These are phyloP conservation scores for Lanmaoa pseudosensibilis DNA, from an alignment of 768 basidiomycete species.

Conservation along the genomic window DNA sequence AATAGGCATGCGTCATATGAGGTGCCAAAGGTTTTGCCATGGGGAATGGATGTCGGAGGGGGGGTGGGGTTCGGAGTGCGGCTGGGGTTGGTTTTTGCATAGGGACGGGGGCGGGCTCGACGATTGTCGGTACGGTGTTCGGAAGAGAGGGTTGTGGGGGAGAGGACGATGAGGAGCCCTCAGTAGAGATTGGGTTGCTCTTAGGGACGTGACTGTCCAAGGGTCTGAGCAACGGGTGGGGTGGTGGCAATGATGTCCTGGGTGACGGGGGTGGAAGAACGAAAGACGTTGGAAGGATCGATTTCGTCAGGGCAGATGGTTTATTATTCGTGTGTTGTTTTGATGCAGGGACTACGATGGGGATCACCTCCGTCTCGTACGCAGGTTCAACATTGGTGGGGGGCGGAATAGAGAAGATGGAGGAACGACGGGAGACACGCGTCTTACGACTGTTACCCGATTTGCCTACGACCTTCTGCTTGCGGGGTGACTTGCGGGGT, in stretches of 20 bases:
- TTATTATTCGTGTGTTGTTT: slow-evolving; percentile 26
- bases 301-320: slow-evolving; percentile 34
- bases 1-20: slow-evolving; percentile 79
- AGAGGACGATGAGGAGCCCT: not conserved
- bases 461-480: slow-evolving; percentile 49
- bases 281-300: slow-evolving; percentile 67
- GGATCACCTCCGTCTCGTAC: slow-evolving; percentile 55
- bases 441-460: slow-evolving; percentile 45
- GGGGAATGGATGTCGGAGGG: slow-evolving; percentile 55
- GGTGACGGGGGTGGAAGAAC: slow-evolving; percentile 80
- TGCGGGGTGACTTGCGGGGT: slow-evolving; percentile 44
- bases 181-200: not conserved
- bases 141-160: slow-evolving; percentile 4
- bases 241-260: slow-evolving; percentile 52
- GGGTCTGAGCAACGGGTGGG: slow-evolving; percentile 39
- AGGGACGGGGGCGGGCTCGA: slow-evolving; percentile 16
- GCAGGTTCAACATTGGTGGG: slow-evolving; percentile 41
- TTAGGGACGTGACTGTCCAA: slow-evolving; percentile 22
- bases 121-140: slow-evolving; percentile 20
- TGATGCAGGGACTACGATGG: slow-evolving; percentile 29
- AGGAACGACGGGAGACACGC: slow-evolving; percentile 47
- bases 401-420: slow-evolving; percentile 37
- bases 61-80: slow-evolving; percentile 23
- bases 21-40: slow-evolving; percentile 68
- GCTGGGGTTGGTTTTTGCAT: slow-evolving; percentile 5